Evolutionary conservation across 306 rosid species (phyloP).

Genomic region (Pachyrhizus erosus): DNA sequence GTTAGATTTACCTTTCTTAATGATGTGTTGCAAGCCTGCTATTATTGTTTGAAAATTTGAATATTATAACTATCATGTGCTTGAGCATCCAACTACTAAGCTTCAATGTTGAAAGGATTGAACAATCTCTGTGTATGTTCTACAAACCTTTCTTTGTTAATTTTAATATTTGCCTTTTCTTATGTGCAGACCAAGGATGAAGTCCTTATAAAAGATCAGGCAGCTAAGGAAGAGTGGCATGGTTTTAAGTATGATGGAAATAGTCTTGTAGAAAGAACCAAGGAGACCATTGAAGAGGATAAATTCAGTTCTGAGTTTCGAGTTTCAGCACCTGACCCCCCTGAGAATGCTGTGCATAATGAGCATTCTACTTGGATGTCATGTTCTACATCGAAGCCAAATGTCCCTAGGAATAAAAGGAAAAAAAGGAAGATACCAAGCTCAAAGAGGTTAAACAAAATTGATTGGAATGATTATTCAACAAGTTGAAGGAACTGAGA

Average conservation of each 20-base stretch:
- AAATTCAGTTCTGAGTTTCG: conserved; percentile 39
- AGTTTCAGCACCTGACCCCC: conserved; percentile 47
- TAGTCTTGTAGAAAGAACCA: conserved; percentile 47
- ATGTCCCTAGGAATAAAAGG: conserved; percentile 53
- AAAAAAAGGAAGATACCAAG: conserved; percentile 53
- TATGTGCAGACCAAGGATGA: conserved; percentile 51
- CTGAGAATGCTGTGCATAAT: conserved; percentile 41
- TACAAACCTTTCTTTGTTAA: not conserved
- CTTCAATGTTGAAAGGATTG: not conserved
- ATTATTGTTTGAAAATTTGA: not conserved
- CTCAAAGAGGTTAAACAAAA: conserved; percentile 41
- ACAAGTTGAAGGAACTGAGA: conserved; percentile 12
- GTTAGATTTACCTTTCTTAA: not conserved
- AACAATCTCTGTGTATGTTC: not conserved
- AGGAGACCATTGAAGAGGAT: conserved; percentile 43
- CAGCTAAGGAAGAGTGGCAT: conserved; percentile 54
- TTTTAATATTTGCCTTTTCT: conserved; percentile 10
- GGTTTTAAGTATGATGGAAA: conserved; percentile 48
- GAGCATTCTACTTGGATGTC: conserved; percentile 39
- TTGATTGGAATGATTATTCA: not conserved
- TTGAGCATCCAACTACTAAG: not conserved
- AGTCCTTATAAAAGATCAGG: conserved; percentile 43
- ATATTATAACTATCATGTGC: not conserved
- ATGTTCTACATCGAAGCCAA: conserved; percentile 45
- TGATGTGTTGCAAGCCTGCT: not conserved